A percentile compares a stretch with the other conserved stretches of the same genome.
phyloP scores from a whole-genome alignment of 2,329 filamentous ascomycete species.

The Exophiala viscosa region DNA sequence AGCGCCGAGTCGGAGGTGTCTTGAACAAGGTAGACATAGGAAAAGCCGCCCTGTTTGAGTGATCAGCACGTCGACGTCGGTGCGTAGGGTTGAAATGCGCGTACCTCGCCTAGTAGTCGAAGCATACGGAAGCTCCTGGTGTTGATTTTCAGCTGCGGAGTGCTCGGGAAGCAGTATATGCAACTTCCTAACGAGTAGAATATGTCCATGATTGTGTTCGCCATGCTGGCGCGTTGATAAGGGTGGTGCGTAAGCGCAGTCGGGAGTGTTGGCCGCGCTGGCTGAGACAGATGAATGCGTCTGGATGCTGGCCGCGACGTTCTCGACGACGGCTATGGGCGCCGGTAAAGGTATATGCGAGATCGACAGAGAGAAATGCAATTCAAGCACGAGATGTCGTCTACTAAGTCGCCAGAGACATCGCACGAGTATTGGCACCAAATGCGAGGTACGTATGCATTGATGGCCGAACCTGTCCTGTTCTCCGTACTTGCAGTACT shows the following conservation, averaged over 20 bases:
- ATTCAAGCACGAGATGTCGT: too few relatives aligned
- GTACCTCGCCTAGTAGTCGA: slow-evolving; percentile 84
- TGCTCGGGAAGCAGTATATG: slow-evolving; percentile 92
- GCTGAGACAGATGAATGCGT: too few relatives aligned
- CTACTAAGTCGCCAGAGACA: too few relatives aligned
- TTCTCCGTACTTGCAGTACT: too few relatives aligned
- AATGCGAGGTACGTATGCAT: too few relatives aligned
- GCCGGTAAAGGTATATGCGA: too few relatives aligned
- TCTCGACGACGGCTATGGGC: too few relatives aligned
- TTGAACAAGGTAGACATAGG: slow-evolving; percentile 97
- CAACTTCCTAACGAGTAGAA: slow-evolving; percentile 91
- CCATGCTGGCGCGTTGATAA: slow-evolving; percentile 51
- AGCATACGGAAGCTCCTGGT: slow-evolving; percentile 92
- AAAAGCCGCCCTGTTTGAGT: slow-evolving; percentile 76
- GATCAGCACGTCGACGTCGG: neutral
- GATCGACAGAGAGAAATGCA: too few relatives aligned
- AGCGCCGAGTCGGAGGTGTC: slow-evolving; percentile 73
- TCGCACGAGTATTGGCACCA: too few relatives aligned
- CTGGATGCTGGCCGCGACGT: too few relatives aligned
- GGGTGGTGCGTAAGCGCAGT: slow-evolving; percentile 8
- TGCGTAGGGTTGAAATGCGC: slow-evolving; percentile 27
- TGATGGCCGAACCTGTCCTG: too few relatives aligned
- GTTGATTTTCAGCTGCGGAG: slow-evolving; percentile 93
- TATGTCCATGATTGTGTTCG: slow-evolving; percentile 80
- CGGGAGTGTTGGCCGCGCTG: slow-evolving; percentile 1